Percentiles rank a stretch among this genome's conserved stretches.
Evolutionary conservation across 208 protist species (phyloP).

Genomic region (Wallacemonas collosoma): DNA sequence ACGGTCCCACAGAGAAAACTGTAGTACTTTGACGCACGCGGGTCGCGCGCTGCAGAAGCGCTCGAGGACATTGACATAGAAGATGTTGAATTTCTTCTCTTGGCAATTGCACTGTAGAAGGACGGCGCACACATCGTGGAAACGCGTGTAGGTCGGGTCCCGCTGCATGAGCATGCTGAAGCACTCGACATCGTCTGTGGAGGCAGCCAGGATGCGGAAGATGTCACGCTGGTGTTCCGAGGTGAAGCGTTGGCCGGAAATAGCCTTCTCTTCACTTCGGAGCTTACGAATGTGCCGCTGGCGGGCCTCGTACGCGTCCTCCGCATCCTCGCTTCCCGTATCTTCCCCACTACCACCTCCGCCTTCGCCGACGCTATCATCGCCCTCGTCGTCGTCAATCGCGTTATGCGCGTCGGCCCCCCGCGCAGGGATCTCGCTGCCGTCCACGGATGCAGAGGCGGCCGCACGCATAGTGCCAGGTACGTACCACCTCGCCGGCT

Average conservation of each 20-base stretch:
- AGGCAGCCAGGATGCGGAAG: constrained; percentile 56
- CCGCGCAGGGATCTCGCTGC: neutral
- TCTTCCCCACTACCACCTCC: too few relatives aligned
- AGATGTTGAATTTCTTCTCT: constrained; percentile 71
- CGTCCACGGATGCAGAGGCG: neutral
- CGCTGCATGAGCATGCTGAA: constrained; percentile 82
- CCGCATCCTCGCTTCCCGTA: too few relatives aligned
- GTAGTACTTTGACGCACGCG: constrained; percentile 64
- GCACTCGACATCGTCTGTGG: constrained; percentile 78
- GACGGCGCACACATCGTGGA: constrained; percentile 65
- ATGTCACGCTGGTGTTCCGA: constrained; percentile 80
- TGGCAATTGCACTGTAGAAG: constrained; percentile 74
- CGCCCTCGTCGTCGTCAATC: constrained; percentile 17
- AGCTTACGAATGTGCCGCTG: constrained; percentile 46
- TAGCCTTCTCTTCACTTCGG: constrained; percentile 63
- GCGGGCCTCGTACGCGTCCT: constrained; percentile 34
- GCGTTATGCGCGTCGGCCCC: too few relatives aligned
- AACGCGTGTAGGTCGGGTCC: constrained; percentile 62
- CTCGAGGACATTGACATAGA: constrained; percentile 71
- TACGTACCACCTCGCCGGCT: constrained; percentile 74
- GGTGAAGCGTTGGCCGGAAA: constrained; percentile 70
- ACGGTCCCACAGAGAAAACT: constrained; percentile 84
- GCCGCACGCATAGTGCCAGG: constrained; percentile 36
- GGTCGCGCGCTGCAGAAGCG: constrained; percentile 69
- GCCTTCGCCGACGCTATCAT: neutral